Conservation (phyloP, 495 filamentous ascomycete genomes). For the Annulohypoxylon bovei region DNA sequence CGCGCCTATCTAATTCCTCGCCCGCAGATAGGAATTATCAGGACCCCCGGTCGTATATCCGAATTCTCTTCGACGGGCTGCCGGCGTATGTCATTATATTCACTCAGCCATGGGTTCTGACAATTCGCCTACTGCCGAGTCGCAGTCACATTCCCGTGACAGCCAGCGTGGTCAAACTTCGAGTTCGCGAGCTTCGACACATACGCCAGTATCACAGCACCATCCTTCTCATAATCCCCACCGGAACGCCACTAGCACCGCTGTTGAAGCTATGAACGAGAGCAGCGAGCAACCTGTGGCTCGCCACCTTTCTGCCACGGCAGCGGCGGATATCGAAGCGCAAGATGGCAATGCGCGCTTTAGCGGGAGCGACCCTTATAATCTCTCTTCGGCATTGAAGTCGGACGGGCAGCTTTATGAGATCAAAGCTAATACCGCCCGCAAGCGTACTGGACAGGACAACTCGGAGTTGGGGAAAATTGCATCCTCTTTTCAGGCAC, state of each 20-base stretch:
- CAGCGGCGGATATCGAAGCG: constrained; percentile 69
- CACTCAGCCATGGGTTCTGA: constrained; percentile 22
- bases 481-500: constrained; percentile 49
- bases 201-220: constrained; percentile 22
- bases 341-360: constrained; percentile 58
- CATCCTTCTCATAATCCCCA: constrained; percentile 14
- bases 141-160: constrained; percentile 16
- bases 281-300: constrained; percentile 53
- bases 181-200: constrained; percentile 15
- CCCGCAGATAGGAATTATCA: constrained; percentile 36
- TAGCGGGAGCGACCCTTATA: constrained; percentile 79
- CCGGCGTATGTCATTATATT: constrained; percentile 16
- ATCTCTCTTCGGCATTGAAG: constrained; percentile 82
- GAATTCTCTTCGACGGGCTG: constrained; percentile 14
- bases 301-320: constrained; percentile 52
- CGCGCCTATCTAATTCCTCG: constrained; percentile 27
- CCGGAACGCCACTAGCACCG: constrained; percentile 55
- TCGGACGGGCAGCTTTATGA: constrained; percentile 77
- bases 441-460: constrained; percentile 68
- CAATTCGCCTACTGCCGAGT: background rate
- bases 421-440: constrained; percentile 84
- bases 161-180: constrained; percentile 9
- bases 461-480: constrained; percentile 22
- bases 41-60: constrained; percentile 27
- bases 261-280: constrained; percentile 58